Percentiles rank a stretch among this genome's conserved stretches.
Evolutionary conservation across 1,284 basidiomycete genomes (phyloP).

Genomic region (Xerocomus tenax): DNA sequence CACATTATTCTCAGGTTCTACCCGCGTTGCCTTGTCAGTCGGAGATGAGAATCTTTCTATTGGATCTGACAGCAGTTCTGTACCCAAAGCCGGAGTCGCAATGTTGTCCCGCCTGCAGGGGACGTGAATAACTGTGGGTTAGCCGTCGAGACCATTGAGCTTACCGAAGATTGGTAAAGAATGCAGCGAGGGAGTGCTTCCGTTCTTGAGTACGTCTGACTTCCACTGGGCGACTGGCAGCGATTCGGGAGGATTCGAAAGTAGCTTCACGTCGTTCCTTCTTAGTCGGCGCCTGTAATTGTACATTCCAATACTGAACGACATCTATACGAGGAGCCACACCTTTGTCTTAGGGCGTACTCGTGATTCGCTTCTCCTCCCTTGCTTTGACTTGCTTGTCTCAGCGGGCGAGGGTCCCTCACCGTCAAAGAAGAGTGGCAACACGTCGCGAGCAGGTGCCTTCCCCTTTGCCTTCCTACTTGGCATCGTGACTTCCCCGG

Average conservation of each 20-base stretch:
- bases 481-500: slow-evolving; percentile 23
- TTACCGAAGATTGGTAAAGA: slow-evolving; percentile 24
- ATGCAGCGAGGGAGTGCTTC: slow-evolving; percentile 19
- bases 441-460: slow-evolving; percentile 24
- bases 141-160: neutral
- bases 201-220: slow-evolving; percentile 22
- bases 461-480: slow-evolving; percentile 28
- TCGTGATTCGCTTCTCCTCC: slow-evolving; percentile 12
- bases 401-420: slow-evolving; percentile 12
- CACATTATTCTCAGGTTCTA: neutral
- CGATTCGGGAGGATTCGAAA: slow-evolving; percentile 28
- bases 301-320: slow-evolving; percentile 3
- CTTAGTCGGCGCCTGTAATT: slow-evolving; percentile 27
- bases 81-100: slow-evolving; percentile 4
- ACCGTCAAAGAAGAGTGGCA: slow-evolving; percentile 24
- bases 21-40: slow-evolving; percentile 7
- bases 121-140: slow-evolving; percentile 8
- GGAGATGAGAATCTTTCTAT: slow-evolving; percentile 31
- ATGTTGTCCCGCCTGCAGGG: slow-evolving; percentile 14
- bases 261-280: slow-evolving; percentile 25
- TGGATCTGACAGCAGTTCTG: slow-evolving; percentile 28
- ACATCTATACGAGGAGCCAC: neutral
- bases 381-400: slow-evolving; percentile 19
- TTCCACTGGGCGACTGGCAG: slow-evolving; percentile 27
- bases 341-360: slow-evolving; percentile 25